Conservation (phyloP, 805 yeast species). For the Scheffersomyces stipitis region DNA sequence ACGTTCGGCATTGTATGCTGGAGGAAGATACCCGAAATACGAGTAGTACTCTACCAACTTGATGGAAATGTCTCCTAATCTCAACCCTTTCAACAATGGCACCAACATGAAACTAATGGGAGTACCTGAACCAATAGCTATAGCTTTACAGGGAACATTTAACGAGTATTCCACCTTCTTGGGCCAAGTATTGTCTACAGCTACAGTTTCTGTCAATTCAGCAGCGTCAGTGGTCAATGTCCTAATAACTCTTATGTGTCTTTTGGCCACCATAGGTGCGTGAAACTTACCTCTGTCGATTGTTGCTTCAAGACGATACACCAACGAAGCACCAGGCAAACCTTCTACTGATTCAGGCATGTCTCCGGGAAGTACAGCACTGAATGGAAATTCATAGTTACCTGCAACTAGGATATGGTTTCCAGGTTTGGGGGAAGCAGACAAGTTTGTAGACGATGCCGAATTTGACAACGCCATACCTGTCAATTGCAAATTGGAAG, state of each 20-base stretch:
- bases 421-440: constrained; percentile 13
- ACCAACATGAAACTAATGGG: constrained; percentile 70
- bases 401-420: constrained; percentile 60
- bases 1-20: constrained; percentile 62
- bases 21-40: constrained; percentile 58
- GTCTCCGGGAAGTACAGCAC: constrained; percentile 78
- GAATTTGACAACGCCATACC: constrained; percentile 11
- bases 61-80: constrained; percentile 70
- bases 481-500: constrained; percentile 12
- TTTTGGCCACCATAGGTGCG: constrained; percentile 61
- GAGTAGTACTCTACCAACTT: constrained; percentile 67
- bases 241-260: constrained; percentile 77
- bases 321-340: constrained; percentile 71
- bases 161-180: constrained; percentile 86
- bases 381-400: constrained; percentile 88
- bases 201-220: constrained; percentile 86
- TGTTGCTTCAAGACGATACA: constrained; percentile 72
- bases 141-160: constrained; percentile 82
- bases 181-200: constrained; percentile 96
- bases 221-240: constrained; percentile 85
- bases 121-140: constrained; percentile 81
- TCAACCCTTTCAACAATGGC: constrained; percentile 80
- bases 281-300: constrained; percentile 82
- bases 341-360: constrained; percentile 90
- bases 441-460: constrained; percentile 24